Evolutionary conservation across 345 rosid genomes (phyloP).

Genomic region (Brassica cretica): DNA sequence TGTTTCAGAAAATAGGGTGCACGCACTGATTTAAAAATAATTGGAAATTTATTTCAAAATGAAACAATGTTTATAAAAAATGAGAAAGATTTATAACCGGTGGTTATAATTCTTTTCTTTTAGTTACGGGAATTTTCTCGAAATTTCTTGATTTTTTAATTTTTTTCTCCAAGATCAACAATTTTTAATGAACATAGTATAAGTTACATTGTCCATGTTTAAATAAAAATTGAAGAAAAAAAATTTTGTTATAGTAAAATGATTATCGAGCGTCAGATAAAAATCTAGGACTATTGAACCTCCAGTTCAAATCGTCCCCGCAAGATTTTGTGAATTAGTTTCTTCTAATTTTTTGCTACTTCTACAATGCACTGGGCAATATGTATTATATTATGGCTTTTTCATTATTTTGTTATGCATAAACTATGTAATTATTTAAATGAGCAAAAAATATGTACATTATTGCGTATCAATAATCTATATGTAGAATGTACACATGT

Average conservation of each 20-base stretch:
- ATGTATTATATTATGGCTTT: too few species aligned
- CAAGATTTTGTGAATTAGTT: too few species aligned
- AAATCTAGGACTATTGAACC: too few species aligned
- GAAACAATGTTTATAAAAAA: neutral
- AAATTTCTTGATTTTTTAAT: neutral
- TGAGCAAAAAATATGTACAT: neutral
- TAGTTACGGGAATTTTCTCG: neutral
- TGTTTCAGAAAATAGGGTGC: neutral
- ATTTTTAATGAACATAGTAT: neutral
- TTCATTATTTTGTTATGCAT: neutral
- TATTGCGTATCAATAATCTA: too few species aligned
- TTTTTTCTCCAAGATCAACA: neutral
- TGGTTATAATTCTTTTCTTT: neutral
- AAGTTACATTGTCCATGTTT: too few species aligned
- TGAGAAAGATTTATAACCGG: neutral
- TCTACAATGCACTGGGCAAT: too few species aligned
- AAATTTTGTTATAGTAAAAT: neutral
- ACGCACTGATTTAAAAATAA: neutral
- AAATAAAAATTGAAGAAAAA: neutral
- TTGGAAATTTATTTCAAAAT: too few species aligned
- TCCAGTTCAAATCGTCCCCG: too few species aligned
- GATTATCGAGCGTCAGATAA: too few species aligned
- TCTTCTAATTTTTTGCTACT: too few species aligned
- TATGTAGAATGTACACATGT: neutral
- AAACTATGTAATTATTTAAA: neutral